phyloP scores from a whole-genome alignment of 257 asterid genomes.

The Datura wrightii region DNA sequence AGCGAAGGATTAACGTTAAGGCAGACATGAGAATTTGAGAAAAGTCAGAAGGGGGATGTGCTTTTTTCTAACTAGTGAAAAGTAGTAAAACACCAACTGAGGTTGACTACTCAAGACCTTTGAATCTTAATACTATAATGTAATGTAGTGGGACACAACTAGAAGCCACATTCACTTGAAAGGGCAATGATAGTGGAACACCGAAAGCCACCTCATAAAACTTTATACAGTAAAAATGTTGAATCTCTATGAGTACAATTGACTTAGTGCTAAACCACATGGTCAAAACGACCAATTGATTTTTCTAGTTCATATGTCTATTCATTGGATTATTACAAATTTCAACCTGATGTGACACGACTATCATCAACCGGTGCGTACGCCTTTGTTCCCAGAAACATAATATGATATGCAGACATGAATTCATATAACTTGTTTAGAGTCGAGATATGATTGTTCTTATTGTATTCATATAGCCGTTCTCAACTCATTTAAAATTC shows the following conservation, averaged over 20 bases:
- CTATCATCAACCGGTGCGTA: neutral
- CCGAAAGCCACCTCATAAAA: constrained; percentile 41
- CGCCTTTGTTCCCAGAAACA: neutral
- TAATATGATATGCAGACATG: too few species aligned
- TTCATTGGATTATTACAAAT: neutral
- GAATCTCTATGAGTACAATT: neutral
- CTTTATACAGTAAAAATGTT: constrained; percentile 17
- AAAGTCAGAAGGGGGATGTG: neutral
- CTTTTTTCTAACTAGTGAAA: constrained; percentile 2
- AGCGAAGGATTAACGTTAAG: too few species aligned
- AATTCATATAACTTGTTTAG: neutral
- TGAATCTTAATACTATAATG: constrained; percentile 17
- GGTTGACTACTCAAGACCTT: constrained; percentile 26
- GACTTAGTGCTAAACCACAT: neutral
- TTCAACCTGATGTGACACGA: constrained; percentile 15
- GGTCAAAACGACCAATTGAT: constrained; percentile 3
- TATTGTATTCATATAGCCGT: too few species aligned
- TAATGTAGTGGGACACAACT: constrained; percentile 29
- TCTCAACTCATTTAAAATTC: too few species aligned
- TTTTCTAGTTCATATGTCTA: constrained; percentile 17
- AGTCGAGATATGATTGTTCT: too few species aligned
- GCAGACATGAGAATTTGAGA: neutral
- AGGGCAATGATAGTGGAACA: constrained; percentile 38
- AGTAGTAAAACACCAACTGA: constrained; percentile 17
- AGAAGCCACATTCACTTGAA: constrained; percentile 17